Conservation (phyloP, 2,329 filamentous ascomycete species). For the Pseudonectria foliicola region DNA sequence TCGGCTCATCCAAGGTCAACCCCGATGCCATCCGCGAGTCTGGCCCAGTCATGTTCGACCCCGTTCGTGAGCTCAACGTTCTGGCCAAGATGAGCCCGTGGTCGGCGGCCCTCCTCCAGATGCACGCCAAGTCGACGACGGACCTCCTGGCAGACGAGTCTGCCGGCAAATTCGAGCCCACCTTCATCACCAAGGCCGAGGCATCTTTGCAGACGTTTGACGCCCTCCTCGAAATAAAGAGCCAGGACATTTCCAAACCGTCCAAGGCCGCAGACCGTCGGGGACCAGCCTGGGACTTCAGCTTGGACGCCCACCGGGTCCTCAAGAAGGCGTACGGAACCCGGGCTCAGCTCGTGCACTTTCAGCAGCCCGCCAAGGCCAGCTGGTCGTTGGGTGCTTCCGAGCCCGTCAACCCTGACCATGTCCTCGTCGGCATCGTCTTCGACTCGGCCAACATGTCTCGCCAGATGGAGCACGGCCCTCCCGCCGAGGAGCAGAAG, state of each 20-base stretch:
- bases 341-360: slow-evolving; percentile 61
- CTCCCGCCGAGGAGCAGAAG: slow-evolving; percentile 75
- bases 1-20: slow-evolving; percentile 30
- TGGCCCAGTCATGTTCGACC: slow-evolving; percentile 72
- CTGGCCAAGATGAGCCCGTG: slow-evolving; percentile 85
- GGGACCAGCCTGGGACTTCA: slow-evolving; percentile 38
- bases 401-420: slow-evolving; percentile 19
- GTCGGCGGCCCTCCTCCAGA: slow-evolving; percentile 68
- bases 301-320: slow-evolving; percentile 53
- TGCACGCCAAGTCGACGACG: slow-evolving; percentile 68
- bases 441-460: slow-evolving; percentile 66
- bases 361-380: slow-evolving; percentile 34
- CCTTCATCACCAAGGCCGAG: slow-evolving; percentile 65
- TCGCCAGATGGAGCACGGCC: slow-evolving; percentile 80
- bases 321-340: slow-evolving; percentile 68
- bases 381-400: slow-evolving; percentile 24
- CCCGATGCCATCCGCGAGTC: slow-evolving; percentile 33
- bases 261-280: slow-evolving; percentile 31
- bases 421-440: slow-evolving; percentile 58
- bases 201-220: slow-evolving; percentile 51
- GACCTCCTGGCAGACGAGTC: slow-evolving; percentile 66
- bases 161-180: slow-evolving; percentile 73
- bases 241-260: slow-evolving; percentile 20
- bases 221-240: slow-evolving; percentile 32
- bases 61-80: slow-evolving; percentile 66